These are phyloP conservation scores for Novymonas esmeraldas DNA, from an alignment of 208 protist species.

Conservation along the genomic window DNA sequence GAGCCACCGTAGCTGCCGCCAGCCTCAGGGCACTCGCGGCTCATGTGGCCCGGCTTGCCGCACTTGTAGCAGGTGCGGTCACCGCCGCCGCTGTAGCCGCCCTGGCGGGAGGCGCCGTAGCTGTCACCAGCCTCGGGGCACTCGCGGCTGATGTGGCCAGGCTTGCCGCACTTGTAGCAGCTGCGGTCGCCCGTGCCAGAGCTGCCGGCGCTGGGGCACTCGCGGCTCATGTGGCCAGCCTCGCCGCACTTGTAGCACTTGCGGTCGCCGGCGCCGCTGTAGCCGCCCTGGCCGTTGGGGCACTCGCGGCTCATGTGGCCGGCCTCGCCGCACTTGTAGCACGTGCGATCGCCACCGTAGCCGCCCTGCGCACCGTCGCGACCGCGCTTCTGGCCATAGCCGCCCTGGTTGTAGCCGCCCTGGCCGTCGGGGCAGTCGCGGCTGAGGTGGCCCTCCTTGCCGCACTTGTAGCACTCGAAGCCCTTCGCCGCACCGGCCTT, in stretches of 20 bases:
- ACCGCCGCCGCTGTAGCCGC: constrained; percentile 43
- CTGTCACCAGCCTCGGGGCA: constrained; percentile 64
- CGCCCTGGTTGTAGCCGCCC: constrained; percentile 31
- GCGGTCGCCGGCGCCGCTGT: constrained; percentile 57
- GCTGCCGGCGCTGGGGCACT: constrained; percentile 62
- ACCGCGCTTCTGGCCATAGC: constrained; percentile 66
- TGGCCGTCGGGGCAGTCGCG: constrained; percentile 76
- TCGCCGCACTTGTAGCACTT: constrained; percentile 83
- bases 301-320: constrained; percentile 88
- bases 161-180: constrained; percentile 88
- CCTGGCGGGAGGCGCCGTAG: constrained; percentile 29
- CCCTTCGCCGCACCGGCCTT: constrained; percentile 47
- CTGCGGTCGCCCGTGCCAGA: constrained; percentile 51
- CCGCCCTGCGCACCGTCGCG: constrained; percentile 52
- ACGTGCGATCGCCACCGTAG: constrained; percentile 65
- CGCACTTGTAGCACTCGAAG: constrained; percentile 79
- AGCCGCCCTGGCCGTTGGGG: constrained; percentile 49
- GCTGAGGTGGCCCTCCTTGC: constrained; percentile 70
- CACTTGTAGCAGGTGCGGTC: constrained; percentile 84
- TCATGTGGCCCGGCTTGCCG: constrained; percentile 80
- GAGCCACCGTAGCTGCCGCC: constrained; percentile 33
- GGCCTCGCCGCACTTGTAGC: constrained; percentile 86
- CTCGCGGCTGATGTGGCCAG: constrained; percentile 83
- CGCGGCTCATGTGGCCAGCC: constrained; percentile 76
- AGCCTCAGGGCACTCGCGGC: constrained; percentile 74